Percentiles rank a stretch among this genome's conserved stretches.
Evolutionary conservation across 805 yeast species (phyloP).

Genomic region (Candida namnaoensis): DNA sequence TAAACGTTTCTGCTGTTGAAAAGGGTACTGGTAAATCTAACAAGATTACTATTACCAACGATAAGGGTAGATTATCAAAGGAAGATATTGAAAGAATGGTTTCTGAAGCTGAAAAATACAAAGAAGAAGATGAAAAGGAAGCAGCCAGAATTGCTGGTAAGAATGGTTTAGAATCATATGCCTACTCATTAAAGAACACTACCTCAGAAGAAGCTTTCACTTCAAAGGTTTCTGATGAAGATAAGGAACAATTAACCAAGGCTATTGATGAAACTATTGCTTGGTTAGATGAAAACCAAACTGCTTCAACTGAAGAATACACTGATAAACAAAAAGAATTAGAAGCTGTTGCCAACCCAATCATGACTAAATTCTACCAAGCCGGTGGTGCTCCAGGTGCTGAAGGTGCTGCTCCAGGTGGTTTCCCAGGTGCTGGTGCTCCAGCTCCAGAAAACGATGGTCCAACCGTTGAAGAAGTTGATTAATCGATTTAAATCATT

Average conservation of each 20-base stretch:
- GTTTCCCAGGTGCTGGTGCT: conserved; percentile 46
- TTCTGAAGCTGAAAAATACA: conserved; percentile 93
- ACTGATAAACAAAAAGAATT: conserved; percentile 92
- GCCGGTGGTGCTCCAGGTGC: conserved; percentile 85
- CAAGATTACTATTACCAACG: conserved; percentile 97
- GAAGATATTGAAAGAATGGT: conserved; percentile 98
- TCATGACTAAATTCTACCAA: conserved; percentile 94
- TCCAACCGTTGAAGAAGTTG: conserved; percentile 80
- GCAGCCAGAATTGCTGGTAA: conserved; percentile 87
- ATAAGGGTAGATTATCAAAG: conserved; percentile 96
- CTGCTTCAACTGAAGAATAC: conserved; percentile 89
- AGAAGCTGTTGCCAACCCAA: conserved; percentile 92
- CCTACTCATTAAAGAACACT: conserved; percentile 86
- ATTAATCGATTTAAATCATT: conserved; percentile 25
- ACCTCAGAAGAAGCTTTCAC: conserved; percentile 67
- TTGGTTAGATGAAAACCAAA: conserved; percentile 91
- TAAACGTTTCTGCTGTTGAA: conserved; percentile 93
- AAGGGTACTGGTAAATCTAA: conserved; percentile 98
- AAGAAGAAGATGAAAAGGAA: conserved; percentile 94
- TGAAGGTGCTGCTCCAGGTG: conserved; percentile 52
- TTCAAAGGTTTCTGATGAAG: conserved; percentile 69
- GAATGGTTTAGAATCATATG: conserved; percentile 93
- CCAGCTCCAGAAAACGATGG: conserved; percentile 38
- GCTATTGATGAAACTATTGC: conserved; percentile 79
- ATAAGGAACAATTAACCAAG: conserved; percentile 59